Base-by-base conservation (phyloP, 2,329 filamentous ascomycete genomes). In the Penicillium glabrum region DNA sequence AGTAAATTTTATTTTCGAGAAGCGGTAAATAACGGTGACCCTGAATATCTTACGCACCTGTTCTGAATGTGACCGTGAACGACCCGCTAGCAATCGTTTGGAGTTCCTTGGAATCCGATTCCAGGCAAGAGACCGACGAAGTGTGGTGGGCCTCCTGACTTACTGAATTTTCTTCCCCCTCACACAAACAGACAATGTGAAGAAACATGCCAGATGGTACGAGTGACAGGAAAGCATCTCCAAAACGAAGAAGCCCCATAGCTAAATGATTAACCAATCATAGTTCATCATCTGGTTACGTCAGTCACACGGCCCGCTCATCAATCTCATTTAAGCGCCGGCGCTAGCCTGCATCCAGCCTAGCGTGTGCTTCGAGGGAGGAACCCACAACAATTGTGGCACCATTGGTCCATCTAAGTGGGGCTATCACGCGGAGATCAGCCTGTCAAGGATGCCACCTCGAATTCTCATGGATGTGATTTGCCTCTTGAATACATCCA, bases 261-360 rank as follows among this genome's bases (percentile, higher is more conserved):
- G 11, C 2, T 21, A 13, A 21, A 19, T 21, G n/a, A 10, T 1
- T 19, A n/a, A n/a, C n/a, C n/a, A n/a, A n/a, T 41, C 37, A 41
- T 19, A 21, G 8, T 5, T 41, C 19, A n/a, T 21, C 0, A 3
- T 11, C 7, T 5, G 13, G n/a, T 21, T 21, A 10, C 37, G 37
- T 21, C 37, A 41, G 37, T 41, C 37, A 9, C 37, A 41, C 37
- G 37, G 37, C 37, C 37, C 37, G 19, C 37, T 41, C 37, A 41
- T 3, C 23, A 23, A 23, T 23, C 23, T 23, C 23, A 23, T 1
- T 54, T 61, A 61, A 61, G 59, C 59, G 59, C 59, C 59, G 46
- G 51, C 59, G 56, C 56, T 54, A 58, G 47, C 2, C 52, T 21
- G n/a, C 13, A n/a, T 33, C 24, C 0, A 14, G 5, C 19, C 53